A percentile compares a stretch with the other conserved stretches of the same genome.
Conservation (phyloP, 1,139 yeast genomes). For the Debaryomycetaceae sp. region DNA sequence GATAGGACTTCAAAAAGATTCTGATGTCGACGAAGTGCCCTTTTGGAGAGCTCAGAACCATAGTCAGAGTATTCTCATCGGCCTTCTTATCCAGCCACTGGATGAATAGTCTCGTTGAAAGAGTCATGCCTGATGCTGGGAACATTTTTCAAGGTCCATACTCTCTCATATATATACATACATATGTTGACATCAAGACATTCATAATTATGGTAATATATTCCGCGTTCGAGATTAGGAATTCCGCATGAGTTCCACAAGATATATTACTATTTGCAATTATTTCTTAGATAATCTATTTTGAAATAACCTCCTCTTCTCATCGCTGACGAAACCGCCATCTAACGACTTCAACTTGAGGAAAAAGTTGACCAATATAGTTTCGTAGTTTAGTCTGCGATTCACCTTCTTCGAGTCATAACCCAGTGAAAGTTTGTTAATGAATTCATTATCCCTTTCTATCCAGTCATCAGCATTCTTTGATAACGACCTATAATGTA, state of each 20-base stretch:
- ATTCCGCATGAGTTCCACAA: no score
- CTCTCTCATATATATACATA: no score
- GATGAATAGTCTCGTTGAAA: conserved; percentile 46
- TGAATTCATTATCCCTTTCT: conserved; percentile 29
- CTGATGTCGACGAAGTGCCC: conserved; percentile 46
- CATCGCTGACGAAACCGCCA: conserved; percentile 29
- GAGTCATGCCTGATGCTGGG: conserved; percentile 14
- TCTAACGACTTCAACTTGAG: conserved; percentile 34
- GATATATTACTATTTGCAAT: neutral
- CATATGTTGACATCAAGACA: no score
- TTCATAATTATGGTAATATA: no score
- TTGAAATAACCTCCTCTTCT: conserved; percentile 18
- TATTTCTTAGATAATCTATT: conserved; percentile 1
- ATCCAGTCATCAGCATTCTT: conserved; percentile 35
- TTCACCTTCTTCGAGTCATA: conserved; percentile 17
- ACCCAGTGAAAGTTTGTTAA: conserved; percentile 20
- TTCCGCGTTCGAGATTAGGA: no score
- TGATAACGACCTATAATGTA: conserved; percentile 36
- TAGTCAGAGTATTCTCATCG: conserved; percentile 47
- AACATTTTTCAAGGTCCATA: no score
- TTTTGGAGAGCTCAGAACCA: conserved; percentile 47
- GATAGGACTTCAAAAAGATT: conserved; percentile 21
- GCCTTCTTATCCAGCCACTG: conserved; percentile 50
- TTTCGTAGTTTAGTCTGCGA: conserved; percentile 36
- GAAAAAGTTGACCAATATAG: conserved; percentile 35